A percentile compares a stretch with the other conserved stretches of the same genome.
These are phyloP conservation scores for Colletotrichum incanum DNA, from an alignment of 2,329 filamentous ascomycete species.

Conservation along the genomic window DNA sequence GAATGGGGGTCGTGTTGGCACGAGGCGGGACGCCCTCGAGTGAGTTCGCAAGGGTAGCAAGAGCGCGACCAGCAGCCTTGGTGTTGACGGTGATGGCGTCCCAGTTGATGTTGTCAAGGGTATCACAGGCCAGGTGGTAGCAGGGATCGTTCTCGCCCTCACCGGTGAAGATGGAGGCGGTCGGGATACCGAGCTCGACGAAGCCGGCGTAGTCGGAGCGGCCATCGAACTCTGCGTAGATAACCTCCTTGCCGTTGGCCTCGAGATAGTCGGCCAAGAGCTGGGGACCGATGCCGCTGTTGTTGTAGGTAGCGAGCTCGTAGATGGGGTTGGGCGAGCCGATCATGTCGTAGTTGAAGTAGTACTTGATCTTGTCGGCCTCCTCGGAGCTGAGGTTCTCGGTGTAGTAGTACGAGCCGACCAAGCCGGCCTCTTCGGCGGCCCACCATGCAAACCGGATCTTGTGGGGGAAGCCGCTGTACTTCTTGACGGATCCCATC, in stretches of 20 bases:
- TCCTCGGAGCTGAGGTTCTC: constrained; percentile 54
- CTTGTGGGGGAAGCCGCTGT: constrained; percentile 58
- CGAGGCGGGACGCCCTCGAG: constrained; percentile 54
- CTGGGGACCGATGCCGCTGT: constrained; percentile 55
- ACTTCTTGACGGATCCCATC: constrained; percentile 54
- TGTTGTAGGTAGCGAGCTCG: constrained; percentile 54
- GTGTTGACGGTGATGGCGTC: constrained; percentile 55
- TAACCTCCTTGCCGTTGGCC: constrained; percentile 51
- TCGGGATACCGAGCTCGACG: constrained; percentile 56
- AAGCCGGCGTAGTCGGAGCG: constrained; percentile 60
- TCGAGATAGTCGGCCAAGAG: constrained; percentile 54
- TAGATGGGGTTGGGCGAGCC: constrained; percentile 57
- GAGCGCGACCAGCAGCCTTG: constrained; percentile 65
- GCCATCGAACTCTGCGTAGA: constrained; percentile 54
- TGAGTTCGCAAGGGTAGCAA: constrained; percentile 59
- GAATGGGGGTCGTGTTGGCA: constrained; percentile 48
- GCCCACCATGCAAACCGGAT: constrained; percentile 61
- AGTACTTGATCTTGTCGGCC: constrained; percentile 72
- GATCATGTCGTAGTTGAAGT: constrained; percentile 83
- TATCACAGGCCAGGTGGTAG: constrained; percentile 59
- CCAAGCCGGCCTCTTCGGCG: constrained; percentile 59
- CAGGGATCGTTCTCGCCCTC: constrained; percentile 55
- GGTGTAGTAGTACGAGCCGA: constrained; percentile 60
- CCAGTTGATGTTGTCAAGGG: constrained; percentile 58
- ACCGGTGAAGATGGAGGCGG: constrained; percentile 59